phyloP scores from a whole-genome alignment of 2,329 filamentous ascomycete species.

The Coleophoma eucalyptorum region DNA sequence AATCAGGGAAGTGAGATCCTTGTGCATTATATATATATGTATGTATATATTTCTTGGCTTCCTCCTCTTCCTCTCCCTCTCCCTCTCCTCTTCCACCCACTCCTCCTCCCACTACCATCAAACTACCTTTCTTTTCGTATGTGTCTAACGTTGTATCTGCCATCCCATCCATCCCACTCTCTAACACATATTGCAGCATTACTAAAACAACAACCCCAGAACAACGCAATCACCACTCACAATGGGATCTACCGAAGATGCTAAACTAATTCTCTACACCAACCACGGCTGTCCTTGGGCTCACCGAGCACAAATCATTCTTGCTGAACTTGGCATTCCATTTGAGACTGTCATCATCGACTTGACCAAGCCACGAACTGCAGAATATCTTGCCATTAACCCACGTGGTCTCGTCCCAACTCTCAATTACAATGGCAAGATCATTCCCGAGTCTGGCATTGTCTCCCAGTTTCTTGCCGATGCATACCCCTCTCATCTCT shows the following conservation, averaged over 20 bases:
- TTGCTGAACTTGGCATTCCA: constrained; percentile 61
- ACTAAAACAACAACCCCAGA: background rate
- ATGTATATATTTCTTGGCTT: no score
- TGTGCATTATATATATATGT: no score
- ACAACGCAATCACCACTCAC: constrained; percentile 4
- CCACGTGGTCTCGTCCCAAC: constrained; percentile 75
- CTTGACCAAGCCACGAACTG: constrained; percentile 61
- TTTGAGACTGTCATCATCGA: constrained; percentile 74
- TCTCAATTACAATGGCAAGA: constrained; percentile 61
- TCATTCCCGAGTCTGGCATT: constrained; percentile 70
- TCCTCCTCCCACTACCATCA: no score
- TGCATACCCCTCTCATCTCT: constrained; percentile 61
- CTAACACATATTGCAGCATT: no score
- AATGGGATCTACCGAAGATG: constrained; percentile 14
- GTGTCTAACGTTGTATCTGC: no score
- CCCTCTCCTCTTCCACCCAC: no score
- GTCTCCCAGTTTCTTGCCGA: constrained; percentile 71
- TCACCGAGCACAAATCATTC: constrained; percentile 70
- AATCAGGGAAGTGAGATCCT: no score
- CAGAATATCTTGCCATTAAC: constrained; percentile 74
- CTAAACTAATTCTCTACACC: constrained; percentile 62
- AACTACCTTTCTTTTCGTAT: no score
- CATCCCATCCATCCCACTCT: no score
- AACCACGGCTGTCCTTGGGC: constrained; percentile 69
- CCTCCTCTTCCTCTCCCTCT: no score